phyloP scores from a whole-genome alignment of 176 grass and related monocot species.

The Oryza glaberrima region DNA sequence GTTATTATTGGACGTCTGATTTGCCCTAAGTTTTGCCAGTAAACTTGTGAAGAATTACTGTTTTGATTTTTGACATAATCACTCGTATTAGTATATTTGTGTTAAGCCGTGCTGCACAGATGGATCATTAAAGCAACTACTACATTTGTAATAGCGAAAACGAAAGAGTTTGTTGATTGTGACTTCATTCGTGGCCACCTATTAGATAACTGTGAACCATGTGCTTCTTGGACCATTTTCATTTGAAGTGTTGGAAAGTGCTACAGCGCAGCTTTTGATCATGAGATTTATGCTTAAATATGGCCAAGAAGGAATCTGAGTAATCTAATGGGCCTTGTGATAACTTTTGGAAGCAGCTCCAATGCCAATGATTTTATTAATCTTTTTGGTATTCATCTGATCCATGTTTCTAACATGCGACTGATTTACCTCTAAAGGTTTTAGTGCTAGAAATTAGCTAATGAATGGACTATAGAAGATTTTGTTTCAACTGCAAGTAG shows the following conservation, averaged over 20 bases:
- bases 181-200: background rate
- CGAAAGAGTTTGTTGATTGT: background rate
- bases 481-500: background rate
- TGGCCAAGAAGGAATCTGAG: conserved; percentile 15
- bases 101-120: background rate
- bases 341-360: background rate
- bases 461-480: background rate
- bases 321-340: background rate
- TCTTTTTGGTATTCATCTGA: background rate
- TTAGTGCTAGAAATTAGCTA: background rate
- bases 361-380: background rate
- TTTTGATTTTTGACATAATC: conserved; percentile 11
- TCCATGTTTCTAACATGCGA: background rate
- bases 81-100: background rate
- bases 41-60: background rate
- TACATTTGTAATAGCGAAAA: background rate
- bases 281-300: background rate
- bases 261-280: background rate
- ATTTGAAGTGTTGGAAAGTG: background rate
- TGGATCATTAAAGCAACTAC: background rate
- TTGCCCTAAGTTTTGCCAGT: background rate
- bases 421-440: conserved; percentile 24
- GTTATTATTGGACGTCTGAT: conserved; percentile 10
- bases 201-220: conserved; percentile 27
- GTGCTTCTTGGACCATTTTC: conserved; percentile 18